Conservation (phyloP, 1,284 basidiomycete genomes). For the Clitocybe nebularis region DNA sequence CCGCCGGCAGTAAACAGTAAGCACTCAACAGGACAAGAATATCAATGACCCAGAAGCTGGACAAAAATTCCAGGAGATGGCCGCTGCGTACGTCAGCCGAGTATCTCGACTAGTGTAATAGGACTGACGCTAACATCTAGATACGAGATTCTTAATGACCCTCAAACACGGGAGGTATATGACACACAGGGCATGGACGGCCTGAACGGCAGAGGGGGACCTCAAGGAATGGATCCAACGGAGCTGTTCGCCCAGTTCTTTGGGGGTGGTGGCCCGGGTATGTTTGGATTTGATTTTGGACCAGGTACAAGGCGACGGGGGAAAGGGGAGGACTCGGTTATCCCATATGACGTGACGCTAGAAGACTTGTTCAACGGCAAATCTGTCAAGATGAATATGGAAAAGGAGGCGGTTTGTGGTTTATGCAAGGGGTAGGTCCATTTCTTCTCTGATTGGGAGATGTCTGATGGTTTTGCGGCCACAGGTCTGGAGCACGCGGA, state of each 20-base stretch:
- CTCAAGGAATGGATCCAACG: slow-evolving; percentile 52
- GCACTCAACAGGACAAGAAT: slow-evolving; percentile 46
- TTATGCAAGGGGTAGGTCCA: slow-evolving; percentile 73
- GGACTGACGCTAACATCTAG: slow-evolving; percentile 31
- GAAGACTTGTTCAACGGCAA: slow-evolving; percentile 95
- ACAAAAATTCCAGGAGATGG: slow-evolving; percentile 85
- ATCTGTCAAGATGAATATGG: slow-evolving; percentile 84
- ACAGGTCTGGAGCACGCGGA: slow-evolving; percentile 76
- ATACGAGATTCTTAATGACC: slow-evolving; percentile 84
- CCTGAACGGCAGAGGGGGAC: slow-evolving; percentile 43
- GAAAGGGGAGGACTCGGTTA: slow-evolving; percentile 69
- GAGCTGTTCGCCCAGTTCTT: slow-evolving; percentile 84
- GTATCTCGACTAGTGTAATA: slow-evolving; percentile 8
- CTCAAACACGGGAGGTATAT: slow-evolving; percentile 75
- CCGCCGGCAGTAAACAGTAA: slow-evolving; percentile 2
- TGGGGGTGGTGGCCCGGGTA: slow-evolving; percentile 39
- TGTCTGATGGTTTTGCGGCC: neutral
- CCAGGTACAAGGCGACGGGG: slow-evolving; percentile 40
- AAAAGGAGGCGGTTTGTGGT: slow-evolving; percentile 79
- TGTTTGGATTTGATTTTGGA: slow-evolving; percentile 26
- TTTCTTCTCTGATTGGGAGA: neutral
- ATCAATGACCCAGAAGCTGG: slow-evolving; percentile 75
- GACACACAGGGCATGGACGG: slow-evolving; percentile 79
- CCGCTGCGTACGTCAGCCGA: slow-evolving; percentile 65
- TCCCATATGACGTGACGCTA: slow-evolving; percentile 83